A percentile compares a stretch with the other conserved stretches of the same genome.
phyloP scores from a whole-genome alignment of 305 asterid species.

The Lippia alba region DNA sequence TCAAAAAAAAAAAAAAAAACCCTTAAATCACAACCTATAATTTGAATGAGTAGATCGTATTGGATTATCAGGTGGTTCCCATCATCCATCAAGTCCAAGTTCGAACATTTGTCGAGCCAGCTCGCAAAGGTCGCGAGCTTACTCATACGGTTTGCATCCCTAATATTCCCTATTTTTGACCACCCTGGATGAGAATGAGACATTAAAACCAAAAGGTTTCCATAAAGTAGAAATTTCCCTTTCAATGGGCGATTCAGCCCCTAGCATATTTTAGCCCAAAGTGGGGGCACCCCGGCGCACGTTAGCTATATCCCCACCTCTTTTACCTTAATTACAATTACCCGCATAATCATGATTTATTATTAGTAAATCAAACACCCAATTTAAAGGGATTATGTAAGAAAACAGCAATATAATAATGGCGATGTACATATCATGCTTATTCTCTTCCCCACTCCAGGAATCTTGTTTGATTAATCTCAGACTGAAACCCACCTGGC shows the following conservation, averaged over 20 bases:
- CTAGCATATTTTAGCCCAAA: constrained; percentile 29
- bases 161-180: too few relatives aligned
- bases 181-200: too few relatives aligned
- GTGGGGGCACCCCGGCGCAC: constrained; percentile 15
- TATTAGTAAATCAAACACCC: constrained; percentile 3
- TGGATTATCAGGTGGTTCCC: too few relatives aligned
- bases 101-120: too few relatives aligned
- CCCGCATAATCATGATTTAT: constrained; percentile 5
- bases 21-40: too few relatives aligned
- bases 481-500: background rate
- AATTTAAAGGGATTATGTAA: background rate
- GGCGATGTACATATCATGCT: background rate
- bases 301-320: constrained; percentile 8
- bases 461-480: background rate
- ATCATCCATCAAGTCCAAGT: too few relatives aligned
- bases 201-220: background rate
- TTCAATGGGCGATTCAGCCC: background rate
- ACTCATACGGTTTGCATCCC: too few relatives aligned
- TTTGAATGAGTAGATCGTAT: too few relatives aligned
- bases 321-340: background rate
- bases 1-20: too few relatives aligned
- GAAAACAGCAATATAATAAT: background rate
- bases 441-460: background rate
- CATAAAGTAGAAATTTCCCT: background rate
- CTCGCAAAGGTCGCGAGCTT: too few relatives aligned